These are phyloP conservation scores for Podospora conica DNA, from an alignment of 495 filamentous ascomycete genomes.

Conservation along the genomic window DNA sequence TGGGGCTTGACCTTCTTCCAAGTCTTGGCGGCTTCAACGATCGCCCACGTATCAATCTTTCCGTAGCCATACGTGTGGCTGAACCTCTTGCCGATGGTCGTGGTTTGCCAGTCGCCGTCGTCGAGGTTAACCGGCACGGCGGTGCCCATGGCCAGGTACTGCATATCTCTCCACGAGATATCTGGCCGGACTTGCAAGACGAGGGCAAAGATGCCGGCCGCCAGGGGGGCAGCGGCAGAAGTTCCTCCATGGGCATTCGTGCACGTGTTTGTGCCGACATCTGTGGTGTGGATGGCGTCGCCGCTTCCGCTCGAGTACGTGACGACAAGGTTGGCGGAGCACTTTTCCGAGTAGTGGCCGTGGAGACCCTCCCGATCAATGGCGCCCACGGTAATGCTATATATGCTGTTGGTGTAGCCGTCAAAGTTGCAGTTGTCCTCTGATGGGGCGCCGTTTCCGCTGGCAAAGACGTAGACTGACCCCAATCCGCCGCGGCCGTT, in stretches of 20 bases:
- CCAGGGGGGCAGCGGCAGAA: slow-evolving; percentile 91
- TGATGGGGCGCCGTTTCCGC: slow-evolving; percentile 80
- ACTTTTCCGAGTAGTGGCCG: slow-evolving; percentile 91
- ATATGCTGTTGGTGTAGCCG: slow-evolving; percentile 98
- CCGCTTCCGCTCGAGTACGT: slow-evolving; percentile 89
- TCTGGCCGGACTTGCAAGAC: slow-evolving; percentile 80
- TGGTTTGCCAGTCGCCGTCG: slow-evolving; percentile 69
- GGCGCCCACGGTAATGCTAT: slow-evolving; percentile 93
- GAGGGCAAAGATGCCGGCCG: slow-evolving; percentile 88
- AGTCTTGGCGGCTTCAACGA: slow-evolving; percentile 78
- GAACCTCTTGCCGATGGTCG: slow-evolving; percentile 73
- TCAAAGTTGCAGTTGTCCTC: slow-evolving; percentile 99
- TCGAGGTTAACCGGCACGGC: slow-evolving; percentile 75
- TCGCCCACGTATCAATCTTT: slow-evolving; percentile 80
- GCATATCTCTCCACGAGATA: slow-evolving; percentile 88
- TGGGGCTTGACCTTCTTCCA: slow-evolving; percentile 95
- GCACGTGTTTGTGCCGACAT: slow-evolving; percentile 80
- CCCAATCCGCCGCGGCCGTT: slow-evolving; percentile 76
- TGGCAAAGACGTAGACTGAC: slow-evolving; percentile 96
- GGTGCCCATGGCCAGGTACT: slow-evolving; percentile 80
- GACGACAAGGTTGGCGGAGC: slow-evolving; percentile 90
- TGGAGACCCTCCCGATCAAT: slow-evolving; percentile 80
- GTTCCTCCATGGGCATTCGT: slow-evolving; percentile 80
- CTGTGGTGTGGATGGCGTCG: slow-evolving; percentile 91
- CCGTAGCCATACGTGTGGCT: slow-evolving; percentile 95